Evolutionary conservation across 2,329 filamentous ascomycete genomes (phyloP).

Genomic region (Neonectria ditissima): DNA sequence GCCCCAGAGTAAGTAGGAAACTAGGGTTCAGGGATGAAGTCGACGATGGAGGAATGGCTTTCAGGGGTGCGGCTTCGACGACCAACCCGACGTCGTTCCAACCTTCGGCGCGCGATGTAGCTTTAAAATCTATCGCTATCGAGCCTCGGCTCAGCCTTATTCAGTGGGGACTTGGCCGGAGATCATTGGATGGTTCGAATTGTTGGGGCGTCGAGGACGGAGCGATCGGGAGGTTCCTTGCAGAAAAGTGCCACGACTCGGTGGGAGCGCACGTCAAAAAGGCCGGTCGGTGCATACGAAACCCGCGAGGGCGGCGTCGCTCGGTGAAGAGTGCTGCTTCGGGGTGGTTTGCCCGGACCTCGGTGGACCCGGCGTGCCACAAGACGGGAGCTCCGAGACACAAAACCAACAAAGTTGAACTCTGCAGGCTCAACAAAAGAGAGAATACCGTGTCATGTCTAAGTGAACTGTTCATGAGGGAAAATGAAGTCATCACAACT

Average conservation of each 20-base stretch:
- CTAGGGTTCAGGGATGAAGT: neutral
- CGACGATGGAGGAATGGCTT: neutral
- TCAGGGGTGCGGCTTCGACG: neutral
- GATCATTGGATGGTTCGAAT: conserved; percentile 17
- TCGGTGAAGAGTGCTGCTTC: conserved; percentile 3
- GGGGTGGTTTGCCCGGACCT: neutral
- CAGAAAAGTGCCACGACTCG: neutral
- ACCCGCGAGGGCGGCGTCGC: neutral
- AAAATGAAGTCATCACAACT: neutral
- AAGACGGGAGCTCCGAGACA: neutral
- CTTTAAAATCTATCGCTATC: conserved; percentile 10
- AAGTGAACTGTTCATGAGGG: no score
- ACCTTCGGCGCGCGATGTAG: neutral
- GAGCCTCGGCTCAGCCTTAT: conserved; percentile 39
- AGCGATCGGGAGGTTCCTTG: neutral
- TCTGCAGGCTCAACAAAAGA: neutral
- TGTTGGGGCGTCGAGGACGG: conserved; percentile 23
- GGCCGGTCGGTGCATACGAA: neutral
- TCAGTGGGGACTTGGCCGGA: conserved; percentile 29
- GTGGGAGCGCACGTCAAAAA: conserved; percentile 11
- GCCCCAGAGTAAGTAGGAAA: no score
- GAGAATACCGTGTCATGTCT: neutral
- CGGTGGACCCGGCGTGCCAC: neutral
- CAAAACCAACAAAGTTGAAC: neutral
- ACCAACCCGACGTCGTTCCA: neutral